Evolutionary conservation across 2,329 filamentous ascomycete species (phyloP).

Genomic region (Sporothrix pseudoabietina): DNA sequence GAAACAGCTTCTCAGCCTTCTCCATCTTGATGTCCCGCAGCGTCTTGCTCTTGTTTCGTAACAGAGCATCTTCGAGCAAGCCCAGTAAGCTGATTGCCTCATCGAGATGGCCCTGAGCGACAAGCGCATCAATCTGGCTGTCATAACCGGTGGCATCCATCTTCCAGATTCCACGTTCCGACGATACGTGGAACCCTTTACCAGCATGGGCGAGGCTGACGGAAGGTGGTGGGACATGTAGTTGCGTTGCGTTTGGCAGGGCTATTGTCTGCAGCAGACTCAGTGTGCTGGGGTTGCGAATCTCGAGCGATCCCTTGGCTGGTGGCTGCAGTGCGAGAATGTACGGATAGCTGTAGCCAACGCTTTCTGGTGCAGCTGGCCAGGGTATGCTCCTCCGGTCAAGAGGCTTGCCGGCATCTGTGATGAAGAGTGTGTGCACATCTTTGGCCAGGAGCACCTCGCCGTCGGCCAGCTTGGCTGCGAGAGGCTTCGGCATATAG

Average conservation of each 20-base stretch:
- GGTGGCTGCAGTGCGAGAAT: slow-evolving; percentile 77
- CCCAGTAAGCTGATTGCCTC: slow-evolving; percentile 87
- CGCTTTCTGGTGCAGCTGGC: slow-evolving; percentile 81
- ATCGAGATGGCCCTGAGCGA: slow-evolving; percentile 73
- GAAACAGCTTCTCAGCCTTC: slow-evolving; percentile 85
- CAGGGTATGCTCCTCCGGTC: slow-evolving; percentile 91
- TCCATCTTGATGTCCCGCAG: slow-evolving; percentile 85
- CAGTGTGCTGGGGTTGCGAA: slow-evolving; percentile 88
- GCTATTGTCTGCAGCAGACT: slow-evolving; percentile 84
- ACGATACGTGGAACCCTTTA: slow-evolving; percentile 92
- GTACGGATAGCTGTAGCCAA: slow-evolving; percentile 97
- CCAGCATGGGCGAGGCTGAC: slow-evolving; percentile 93
- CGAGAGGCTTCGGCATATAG: slow-evolving; percentile 87
- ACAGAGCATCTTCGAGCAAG: slow-evolving; percentile 89
- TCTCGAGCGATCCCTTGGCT: slow-evolving; percentile 81
- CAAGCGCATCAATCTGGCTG: slow-evolving; percentile 79
- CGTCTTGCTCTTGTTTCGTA: slow-evolving; percentile 78
- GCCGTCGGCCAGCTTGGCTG: slow-evolving; percentile 76
- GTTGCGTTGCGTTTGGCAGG: slow-evolving; percentile 76
- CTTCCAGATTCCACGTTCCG: slow-evolving; percentile 90
- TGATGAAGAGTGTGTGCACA: slow-evolving; percentile 91
- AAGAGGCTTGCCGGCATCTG: slow-evolving; percentile 72
- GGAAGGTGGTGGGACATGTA: slow-evolving; percentile 91
- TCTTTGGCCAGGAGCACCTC: slow-evolving; percentile 96
- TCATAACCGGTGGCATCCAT: slow-evolving; percentile 95